A percentile compares a stretch with the other conserved stretches of the same genome.
Evolutionary conservation across 345 rosid genomes (phyloP).

Genomic region (Salix exigua): DNA sequence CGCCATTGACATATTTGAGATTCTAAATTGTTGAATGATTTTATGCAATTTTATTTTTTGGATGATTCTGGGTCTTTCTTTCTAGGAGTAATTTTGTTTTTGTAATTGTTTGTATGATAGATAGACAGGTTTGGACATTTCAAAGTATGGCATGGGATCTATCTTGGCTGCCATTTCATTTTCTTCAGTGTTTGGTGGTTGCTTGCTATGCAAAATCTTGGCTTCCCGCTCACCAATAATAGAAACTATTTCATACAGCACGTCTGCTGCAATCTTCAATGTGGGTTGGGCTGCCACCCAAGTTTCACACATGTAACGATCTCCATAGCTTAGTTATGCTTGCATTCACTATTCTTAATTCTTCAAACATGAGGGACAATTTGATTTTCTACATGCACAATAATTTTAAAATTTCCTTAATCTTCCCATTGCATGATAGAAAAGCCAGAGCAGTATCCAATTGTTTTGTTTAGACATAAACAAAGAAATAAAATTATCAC

Average conservation of each 20-base stretch:
- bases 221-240: conserved; percentile 38
- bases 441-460: not conserved
- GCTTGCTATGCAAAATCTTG: conserved; percentile 68
- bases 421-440: not conserved
- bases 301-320: conserved; percentile 87
- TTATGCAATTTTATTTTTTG: not conserved
- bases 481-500: not conserved
- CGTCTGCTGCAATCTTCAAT: conserved; percentile 86
- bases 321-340: conserved; percentile 8
- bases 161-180: conserved; percentile 81
- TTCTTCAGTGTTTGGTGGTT: conserved; percentile 95
- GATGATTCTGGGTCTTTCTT: not conserved
- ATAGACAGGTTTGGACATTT: conserved; percentile 97
- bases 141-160: conserved; percentile 94
- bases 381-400: not conserved
- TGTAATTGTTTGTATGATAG: conserved; percentile 35
- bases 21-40: not conserved
- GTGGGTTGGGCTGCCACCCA: conserved; percentile 98
- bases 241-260: conserved; percentile 74
- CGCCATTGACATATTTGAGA: no score
- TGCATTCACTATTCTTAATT: conserved; percentile 9
- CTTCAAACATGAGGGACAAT: not conserved
- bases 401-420: not conserved
- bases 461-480: not conserved
- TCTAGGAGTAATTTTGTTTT: not conserved